These are phyloP conservation scores for Saccharomyces hybrid DNA, from an alignment of 1,139 yeast genomes.

Conservation along the genomic window DNA sequence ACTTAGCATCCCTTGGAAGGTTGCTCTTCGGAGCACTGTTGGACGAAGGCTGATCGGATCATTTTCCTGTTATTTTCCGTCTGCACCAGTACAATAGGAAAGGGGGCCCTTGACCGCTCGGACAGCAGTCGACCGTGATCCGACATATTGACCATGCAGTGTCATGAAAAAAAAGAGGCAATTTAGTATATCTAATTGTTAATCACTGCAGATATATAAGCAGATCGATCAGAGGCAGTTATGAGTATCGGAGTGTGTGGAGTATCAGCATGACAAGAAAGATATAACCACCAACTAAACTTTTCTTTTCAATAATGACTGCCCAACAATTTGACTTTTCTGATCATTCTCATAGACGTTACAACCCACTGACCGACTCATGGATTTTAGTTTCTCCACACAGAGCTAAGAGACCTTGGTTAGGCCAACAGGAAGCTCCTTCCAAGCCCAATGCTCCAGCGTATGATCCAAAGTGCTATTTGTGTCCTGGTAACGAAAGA, in stretches of 20 bases:
- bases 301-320: constrained; percentile 8
- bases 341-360: constrained; percentile 59
- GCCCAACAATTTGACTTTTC: constrained; percentile 39
- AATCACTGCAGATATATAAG: not conserved
- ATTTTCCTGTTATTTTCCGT: not conserved
- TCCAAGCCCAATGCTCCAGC: constrained; percentile 40
- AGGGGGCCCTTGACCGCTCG: not conserved
- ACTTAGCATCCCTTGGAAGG: not conserved
- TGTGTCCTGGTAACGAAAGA: constrained; percentile 66
- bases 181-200: no score
- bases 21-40: not conserved
- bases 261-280: not conserved
- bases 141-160: not conserved
- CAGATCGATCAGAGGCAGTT: not conserved
- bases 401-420: constrained; percentile 75
- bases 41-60: not conserved
- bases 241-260: not conserved
- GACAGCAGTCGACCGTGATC: not conserved
- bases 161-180: not conserved
- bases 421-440: constrained; percentile 59
- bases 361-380: constrained; percentile 54
- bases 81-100: not conserved
- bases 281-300: constrained; percentile 2
- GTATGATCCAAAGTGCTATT: constrained; percentile 60
- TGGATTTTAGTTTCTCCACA: constrained; percentile 73